These are phyloP conservation scores for Crithidia expoeki DNA, from an alignment of 208 protist genomes.

Conservation along the genomic window DNA sequence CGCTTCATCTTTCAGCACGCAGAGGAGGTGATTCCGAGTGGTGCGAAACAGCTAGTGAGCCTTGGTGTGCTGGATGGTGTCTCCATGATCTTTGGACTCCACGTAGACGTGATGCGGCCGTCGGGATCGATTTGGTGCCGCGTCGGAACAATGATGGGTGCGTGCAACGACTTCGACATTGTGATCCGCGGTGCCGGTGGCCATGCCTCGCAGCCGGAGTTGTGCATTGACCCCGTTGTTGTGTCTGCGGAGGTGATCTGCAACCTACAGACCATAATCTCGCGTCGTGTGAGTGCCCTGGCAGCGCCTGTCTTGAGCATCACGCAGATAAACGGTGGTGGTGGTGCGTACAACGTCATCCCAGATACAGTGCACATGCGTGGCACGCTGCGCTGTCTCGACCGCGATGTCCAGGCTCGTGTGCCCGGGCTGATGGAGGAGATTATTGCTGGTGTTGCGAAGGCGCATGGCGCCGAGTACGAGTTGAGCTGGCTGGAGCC, in stretches of 20 bases:
- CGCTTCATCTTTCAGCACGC: constrained; percentile 81
- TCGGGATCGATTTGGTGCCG: constrained; percentile 27
- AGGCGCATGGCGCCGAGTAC: constrained; percentile 61
- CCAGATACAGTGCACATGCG: constrained; percentile 66
- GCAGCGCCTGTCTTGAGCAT: constrained; percentile 63
- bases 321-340: constrained; percentile 50
- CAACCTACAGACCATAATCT: constrained; percentile 67
- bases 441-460: constrained; percentile 65
- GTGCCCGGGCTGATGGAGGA: constrained; percentile 75
- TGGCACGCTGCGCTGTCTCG: constrained; percentile 69
- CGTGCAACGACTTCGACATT: constrained; percentile 75
- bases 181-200: constrained; percentile 63
- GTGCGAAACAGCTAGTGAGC: constrained; percentile 56
- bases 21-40: constrained; percentile 68
- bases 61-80: constrained; percentile 60
- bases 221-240: constrained; percentile 70
- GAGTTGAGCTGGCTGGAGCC: constrained; percentile 79
- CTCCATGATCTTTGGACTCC: constrained; percentile 60
- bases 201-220: constrained; percentile 68
- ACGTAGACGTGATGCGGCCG: constrained; percentile 37
- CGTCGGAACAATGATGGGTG: constrained; percentile 39
- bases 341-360: constrained; percentile 71
- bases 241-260: constrained; percentile 52
- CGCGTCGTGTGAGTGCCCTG: constrained; percentile 62
- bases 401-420: constrained; percentile 60